Evolutionary conservation across 805 yeast genomes (phyloP), one percentile per base, ranked within the genome.

Genomic region (Nakazawaea sp.): DNA sequence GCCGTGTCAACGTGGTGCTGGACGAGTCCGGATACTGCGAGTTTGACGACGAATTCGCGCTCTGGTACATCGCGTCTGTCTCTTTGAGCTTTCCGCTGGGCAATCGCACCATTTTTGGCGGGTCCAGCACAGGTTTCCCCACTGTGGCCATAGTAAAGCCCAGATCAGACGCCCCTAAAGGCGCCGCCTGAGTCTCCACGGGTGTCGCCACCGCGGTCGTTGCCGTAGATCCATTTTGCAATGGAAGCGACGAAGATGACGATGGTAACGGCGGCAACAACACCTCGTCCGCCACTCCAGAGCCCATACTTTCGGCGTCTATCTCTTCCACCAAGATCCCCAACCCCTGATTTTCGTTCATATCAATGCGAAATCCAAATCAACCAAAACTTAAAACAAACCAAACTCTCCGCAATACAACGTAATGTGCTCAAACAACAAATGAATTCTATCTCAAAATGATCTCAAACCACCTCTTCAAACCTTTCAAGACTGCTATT

Each of bases 311-410:
- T 5, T 20, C 34, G 8, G 8, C 10, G 10, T 32, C 27, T 16
- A 21, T 24, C 20, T 33, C 35, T 16, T 30, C 32, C 20, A 25
- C n/a, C 24, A 33, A 33, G 7, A 33, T 25, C 23, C 30, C 35
- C 12, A 33, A 26, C 12, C 35, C 35, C 4, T 26, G 19, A 10
- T 25, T 27, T 21, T 19, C 28, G 1, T 49, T 46, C 18, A 47
- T 49, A 42, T 75, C 80, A 6, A 73, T 51, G 21, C n/a, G n/a
- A n/a, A n/a, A n/a, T n/a, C n/a, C n/a, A n/a, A n/a, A n/a, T n/a
- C n/a, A n/a, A n/a, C n/a, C n/a, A n/a, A n/a, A n/a, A n/a, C n/a
- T n/a, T n/a, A n/a, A n/a, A n/a, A n/a, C n/a, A n/a, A n/a, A n/a
- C n/a, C n/a, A n/a, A n/a, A n/a, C n/a, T n/a, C n/a, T n/a, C n/a